Conservation (phyloP, 164 flowering plant genomes). For the Berberis vulgaris region DNA sequence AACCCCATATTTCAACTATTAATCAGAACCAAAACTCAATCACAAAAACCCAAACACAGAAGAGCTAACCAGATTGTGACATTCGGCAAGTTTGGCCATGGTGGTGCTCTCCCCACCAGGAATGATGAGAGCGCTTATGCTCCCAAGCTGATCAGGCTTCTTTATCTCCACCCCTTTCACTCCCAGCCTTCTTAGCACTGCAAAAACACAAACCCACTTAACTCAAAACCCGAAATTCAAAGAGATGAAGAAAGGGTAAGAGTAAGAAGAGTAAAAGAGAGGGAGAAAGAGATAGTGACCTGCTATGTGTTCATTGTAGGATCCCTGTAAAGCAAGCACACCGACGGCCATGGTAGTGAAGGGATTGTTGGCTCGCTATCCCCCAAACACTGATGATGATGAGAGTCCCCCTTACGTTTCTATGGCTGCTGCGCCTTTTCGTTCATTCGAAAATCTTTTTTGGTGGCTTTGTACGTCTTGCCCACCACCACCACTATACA, state of each 20-base stretch:
- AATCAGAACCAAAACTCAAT: too few species aligned
- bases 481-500: too few species aligned
- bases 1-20: too few species aligned
- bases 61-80: constrained; percentile 62
- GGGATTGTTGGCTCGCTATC: too few species aligned
- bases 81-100: constrained; percentile 94
- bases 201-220: not conserved
- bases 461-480: too few species aligned
- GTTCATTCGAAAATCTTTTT: too few species aligned
- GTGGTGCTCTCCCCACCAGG: constrained; percentile 99
- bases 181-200: constrained; percentile 69
- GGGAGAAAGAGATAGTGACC: constrained; percentile 24
- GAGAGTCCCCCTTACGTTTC: too few species aligned
- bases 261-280: not conserved
- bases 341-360: constrained; percentile 51
- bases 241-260: not conserved
- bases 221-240: not conserved
- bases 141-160: constrained; percentile 77
- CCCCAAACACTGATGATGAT: too few species aligned
- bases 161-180: constrained; percentile 81
- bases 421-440: too few species aligned
- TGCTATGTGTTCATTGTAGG: constrained; percentile 93
- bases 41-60: not conserved
- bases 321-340: constrained; percentile 92
- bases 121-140: constrained; percentile 60